phyloP scores from a whole-genome alignment of 75 land plant genomes.

The Pinus tabuliformis region DNA sequence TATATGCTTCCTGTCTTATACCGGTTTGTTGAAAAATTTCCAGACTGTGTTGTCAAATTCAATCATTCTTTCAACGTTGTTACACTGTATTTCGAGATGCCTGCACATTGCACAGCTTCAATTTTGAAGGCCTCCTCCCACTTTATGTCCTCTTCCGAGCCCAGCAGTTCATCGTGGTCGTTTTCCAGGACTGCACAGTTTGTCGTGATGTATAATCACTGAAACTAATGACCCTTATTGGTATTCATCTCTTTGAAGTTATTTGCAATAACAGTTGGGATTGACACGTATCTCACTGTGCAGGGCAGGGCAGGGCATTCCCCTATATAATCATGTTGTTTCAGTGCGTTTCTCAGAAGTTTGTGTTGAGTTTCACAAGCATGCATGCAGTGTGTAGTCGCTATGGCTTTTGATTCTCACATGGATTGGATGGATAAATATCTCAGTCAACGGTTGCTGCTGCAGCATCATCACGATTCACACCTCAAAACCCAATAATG shows the following conservation, averaged over 20 bases:
- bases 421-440: no score
- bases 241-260: no score
- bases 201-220: no score
- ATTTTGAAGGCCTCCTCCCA: not conserved
- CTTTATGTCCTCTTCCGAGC: not conserved
- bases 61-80: not conserved
- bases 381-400: not conserved
- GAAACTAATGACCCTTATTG: no score
- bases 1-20: not conserved
- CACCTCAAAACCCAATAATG: not conserved
- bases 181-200: no score
- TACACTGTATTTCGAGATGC: no score
- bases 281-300: no score
- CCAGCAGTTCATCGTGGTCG: not conserved
- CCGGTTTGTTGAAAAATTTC: not conserved
- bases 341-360: not conserved
- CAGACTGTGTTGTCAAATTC: not conserved
- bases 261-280: no score
- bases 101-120: not conserved
- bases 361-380: not conserved
- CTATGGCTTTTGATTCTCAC: not conserved
- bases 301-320: no score
- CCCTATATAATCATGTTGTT: not conserved
- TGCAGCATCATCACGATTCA: conserved; percentile 10
- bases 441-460: not conserved